These are phyloP conservation scores for Tilletia walkeri DNA, from an alignment of 1,284 basidiomycete genomes.

Conservation along the genomic window DNA sequence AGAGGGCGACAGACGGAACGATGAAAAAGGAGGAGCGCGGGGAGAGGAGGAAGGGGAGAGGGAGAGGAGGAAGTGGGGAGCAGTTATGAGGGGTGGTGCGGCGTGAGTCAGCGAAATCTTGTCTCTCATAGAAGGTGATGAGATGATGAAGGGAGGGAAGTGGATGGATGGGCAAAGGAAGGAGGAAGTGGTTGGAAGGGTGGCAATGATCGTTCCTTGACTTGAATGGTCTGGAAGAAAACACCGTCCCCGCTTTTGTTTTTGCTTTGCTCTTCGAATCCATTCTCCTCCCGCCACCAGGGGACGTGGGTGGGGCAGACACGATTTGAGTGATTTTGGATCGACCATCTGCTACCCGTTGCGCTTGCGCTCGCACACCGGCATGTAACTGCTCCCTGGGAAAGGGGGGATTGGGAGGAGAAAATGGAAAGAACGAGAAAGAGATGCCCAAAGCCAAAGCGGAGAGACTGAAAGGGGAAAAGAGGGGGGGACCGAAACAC, in stretches of 20 bases:
- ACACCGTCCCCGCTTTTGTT: no score
- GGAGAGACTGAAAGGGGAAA: slow-evolving; percentile 19
- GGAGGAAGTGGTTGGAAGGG: background rate
- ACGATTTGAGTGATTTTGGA: no score
- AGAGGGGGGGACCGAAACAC: background rate
- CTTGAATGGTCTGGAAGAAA: no score
- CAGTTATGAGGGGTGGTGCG: slow-evolving; percentile 18
- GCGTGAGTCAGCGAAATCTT: background rate
- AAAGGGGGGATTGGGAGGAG: slow-evolving; percentile 4
- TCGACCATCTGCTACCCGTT: no score
- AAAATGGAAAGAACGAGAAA: background rate
- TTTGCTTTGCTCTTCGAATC: no score
- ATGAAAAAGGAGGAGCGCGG: slow-evolving; percentile 32
- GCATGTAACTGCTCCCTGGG: slow-evolving; percentile 3
- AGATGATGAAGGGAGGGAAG: slow-evolving; percentile 33
- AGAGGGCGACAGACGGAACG: background rate
- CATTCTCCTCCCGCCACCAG: no score
- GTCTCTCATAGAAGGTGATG: slow-evolving; percentile 21
- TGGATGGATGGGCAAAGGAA: slow-evolving; percentile 32
- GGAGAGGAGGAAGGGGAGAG: slow-evolving; percentile 39
- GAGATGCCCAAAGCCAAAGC: background rate
- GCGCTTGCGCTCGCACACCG: background rate
- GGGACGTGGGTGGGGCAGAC: background rate
- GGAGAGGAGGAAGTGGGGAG: slow-evolving; percentile 14
- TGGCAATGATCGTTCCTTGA: no score